Evolutionary conservation across 495 filamentous ascomycete species (phyloP).

Genomic region (Rusavskia elegans): DNA sequence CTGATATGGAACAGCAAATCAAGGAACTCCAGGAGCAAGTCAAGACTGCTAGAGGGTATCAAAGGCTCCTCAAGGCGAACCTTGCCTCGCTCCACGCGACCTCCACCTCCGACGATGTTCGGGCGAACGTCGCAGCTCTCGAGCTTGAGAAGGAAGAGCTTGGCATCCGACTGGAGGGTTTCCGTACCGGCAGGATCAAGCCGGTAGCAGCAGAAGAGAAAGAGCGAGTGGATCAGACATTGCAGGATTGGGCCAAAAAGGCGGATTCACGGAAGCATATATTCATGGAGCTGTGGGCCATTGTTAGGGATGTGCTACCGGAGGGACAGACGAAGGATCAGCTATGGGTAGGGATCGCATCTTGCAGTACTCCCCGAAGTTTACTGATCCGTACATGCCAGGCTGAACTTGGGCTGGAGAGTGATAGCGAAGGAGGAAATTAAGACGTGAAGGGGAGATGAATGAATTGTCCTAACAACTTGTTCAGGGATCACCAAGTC

Average conservation of each 20-base stretch:
- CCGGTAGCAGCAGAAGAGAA: conserved; percentile 31
- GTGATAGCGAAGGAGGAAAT: background rate
- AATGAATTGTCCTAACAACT: no score
- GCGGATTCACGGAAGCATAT: conserved; percentile 31
- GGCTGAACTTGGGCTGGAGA: background rate
- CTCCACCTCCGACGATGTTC: conserved; percentile 36
- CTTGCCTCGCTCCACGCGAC: conserved; percentile 31
- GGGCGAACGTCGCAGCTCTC: conserved; percentile 26
- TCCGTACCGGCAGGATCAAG: conserved; percentile 23
- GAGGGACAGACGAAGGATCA: conserved; percentile 29
- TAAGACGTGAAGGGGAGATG: no score
- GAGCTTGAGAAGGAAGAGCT: conserved; percentile 29
- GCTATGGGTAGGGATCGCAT: conserved; percentile 29
- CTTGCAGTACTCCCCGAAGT: background rate
- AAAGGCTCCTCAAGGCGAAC: conserved; percentile 33
- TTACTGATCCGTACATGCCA: background rate
- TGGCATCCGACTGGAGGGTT: conserved; percentile 20
- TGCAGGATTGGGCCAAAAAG: conserved; percentile 34
- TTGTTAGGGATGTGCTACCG: conserved; percentile 29
- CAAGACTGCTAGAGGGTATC: conserved; percentile 26
- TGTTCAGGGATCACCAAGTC: no score
- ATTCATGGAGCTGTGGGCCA: conserved; percentile 34
- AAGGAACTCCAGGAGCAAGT: conserved; percentile 33
- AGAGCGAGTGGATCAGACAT: conserved; percentile 30
- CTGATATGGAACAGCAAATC: conserved; percentile 30